These are phyloP conservation scores for Arbutus unedo DNA, from an alignment of 148 eudicot genomes.

Conservation along the genomic window DNA sequence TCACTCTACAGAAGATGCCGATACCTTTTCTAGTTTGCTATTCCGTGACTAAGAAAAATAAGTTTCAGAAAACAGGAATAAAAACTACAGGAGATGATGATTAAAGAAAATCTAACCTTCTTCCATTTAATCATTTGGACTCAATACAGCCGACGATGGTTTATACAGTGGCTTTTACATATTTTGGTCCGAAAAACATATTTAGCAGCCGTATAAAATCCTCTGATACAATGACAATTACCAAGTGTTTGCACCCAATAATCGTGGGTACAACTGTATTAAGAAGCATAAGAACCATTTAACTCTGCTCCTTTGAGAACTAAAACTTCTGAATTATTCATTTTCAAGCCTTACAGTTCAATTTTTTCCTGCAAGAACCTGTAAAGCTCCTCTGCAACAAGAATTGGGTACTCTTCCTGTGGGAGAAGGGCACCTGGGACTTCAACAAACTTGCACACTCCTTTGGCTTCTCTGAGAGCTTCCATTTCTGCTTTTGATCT, in stretches of 20 bases:
- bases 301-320: slow-evolving; percentile 2
- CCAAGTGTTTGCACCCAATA: not conserved
- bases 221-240: not conserved
- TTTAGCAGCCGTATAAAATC: not conserved
- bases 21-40: not conserved
- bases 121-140: not conserved
- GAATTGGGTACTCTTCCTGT: slow-evolving; percentile 82
- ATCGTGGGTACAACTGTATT: not conserved
- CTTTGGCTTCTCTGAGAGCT: slow-evolving; percentile 75
- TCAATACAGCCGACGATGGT: not conserved
- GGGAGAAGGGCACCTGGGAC: slow-evolving; percentile 94
- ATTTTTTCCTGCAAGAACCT: slow-evolving; percentile 61
- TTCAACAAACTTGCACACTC: slow-evolving; percentile 80
- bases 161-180: not conserved
- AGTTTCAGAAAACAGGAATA: not conserved
- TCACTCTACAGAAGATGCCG: not conserved
- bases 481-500: slow-evolving; percentile 99
- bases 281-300: not conserved
- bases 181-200: not conserved
- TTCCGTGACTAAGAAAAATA: not conserved
- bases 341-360: slow-evolving; percentile 20
- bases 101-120: not conserved
- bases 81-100: not conserved
- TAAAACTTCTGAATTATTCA: not conserved
- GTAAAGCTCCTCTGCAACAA: slow-evolving; percentile 70